Base-by-base conservation (phyloP, 2,329 filamentous ascomycete genomes). In the Aspergillus ibericus region DNA sequence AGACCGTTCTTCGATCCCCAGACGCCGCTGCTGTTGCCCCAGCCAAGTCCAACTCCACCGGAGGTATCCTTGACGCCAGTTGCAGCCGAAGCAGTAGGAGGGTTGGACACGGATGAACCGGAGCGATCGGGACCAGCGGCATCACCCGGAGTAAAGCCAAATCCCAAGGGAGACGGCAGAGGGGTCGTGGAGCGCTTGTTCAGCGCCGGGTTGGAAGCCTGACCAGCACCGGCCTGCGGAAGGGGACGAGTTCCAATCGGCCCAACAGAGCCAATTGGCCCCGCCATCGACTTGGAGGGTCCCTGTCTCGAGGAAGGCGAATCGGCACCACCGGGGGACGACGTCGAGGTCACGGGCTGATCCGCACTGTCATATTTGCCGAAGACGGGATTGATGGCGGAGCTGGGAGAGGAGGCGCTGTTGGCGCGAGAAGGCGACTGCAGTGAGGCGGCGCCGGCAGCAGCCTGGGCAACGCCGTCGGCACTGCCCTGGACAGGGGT, bases 181-280 rank as follows among this genome's bases (percentile, higher is more conserved):
- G 93, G 93, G 2, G 93, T 96, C 7, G 91, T 96, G 0, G 93
- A 91, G 59, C 91, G 90, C 77, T 95, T 95, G 76, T 83, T 89
- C 66, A 91, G 74, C 9, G 83, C 81, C 34, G 84, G 82, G 68
- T 87, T 88, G 32, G 81, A 72, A 8, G 77, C 68, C 53, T 77
- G 76, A 27, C 72, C 74, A 38, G 72, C 65, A 32, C 75, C 78
- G n/a, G 85, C 78, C 34, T 81, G 83, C 38, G 82, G 84, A 16
- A 85, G 83, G 3, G 93, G 93, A 46, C 95, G 89, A 58, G 93
- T 97, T 63, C 95, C 95, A 67, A 98, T 98, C 16, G 95, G 93
- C 20, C 92, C 93, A 54, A 98, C 92, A 4, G 89, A 82, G 58
- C 83, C 83, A 51, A 81, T 75, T 61, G 83, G 81, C 50, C 79